Conservation (phyloP, 129 eudicot species). For the Rutidosis leptorrhynchoides region DNA sequence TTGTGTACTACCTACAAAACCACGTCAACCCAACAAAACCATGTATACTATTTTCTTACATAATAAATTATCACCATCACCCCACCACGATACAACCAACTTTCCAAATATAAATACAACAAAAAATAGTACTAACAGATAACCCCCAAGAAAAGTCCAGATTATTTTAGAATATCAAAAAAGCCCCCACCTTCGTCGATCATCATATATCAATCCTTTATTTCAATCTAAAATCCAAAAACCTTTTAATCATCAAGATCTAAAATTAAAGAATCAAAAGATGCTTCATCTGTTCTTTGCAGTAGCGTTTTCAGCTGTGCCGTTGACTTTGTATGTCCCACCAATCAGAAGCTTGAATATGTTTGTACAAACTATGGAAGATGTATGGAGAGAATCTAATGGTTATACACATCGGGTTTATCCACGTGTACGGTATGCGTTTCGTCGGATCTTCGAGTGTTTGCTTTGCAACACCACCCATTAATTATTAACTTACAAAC, state of each 20-base stretch:
- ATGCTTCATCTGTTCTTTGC: conserved; percentile 80
- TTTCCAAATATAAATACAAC: not conserved
- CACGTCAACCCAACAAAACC: not conserved
- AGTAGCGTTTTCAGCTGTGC: conserved; percentile 88
- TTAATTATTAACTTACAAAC: not conserved
- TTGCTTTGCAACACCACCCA: conserved; percentile 11
- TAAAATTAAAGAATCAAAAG: not conserved
- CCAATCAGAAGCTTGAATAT: conserved; percentile 77
- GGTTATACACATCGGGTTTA: conserved; percentile 47
- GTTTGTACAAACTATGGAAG: conserved; percentile 71
- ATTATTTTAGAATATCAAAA: not conserved
- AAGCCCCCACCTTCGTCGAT: not conserved
- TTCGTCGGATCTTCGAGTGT: conserved; percentile 55
- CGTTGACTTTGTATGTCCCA: conserved; percentile 81
- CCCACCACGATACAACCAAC: not conserved
- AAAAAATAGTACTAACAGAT: not conserved
- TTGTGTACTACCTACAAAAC: not conserved
- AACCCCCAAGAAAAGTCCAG: not conserved
- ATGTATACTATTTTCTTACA: not conserved
- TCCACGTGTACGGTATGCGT: conserved; percentile 59
- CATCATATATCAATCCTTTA: not conserved
- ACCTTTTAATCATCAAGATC: too few relatives aligned
- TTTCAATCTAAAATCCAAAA: not conserved
- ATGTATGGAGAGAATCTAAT: conserved; percentile 62
- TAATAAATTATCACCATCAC: not conserved